These are phyloP conservation scores for Oryza australiensis DNA, from an alignment of 176 grass and related monocot genomes.

Conservation along the genomic window DNA sequence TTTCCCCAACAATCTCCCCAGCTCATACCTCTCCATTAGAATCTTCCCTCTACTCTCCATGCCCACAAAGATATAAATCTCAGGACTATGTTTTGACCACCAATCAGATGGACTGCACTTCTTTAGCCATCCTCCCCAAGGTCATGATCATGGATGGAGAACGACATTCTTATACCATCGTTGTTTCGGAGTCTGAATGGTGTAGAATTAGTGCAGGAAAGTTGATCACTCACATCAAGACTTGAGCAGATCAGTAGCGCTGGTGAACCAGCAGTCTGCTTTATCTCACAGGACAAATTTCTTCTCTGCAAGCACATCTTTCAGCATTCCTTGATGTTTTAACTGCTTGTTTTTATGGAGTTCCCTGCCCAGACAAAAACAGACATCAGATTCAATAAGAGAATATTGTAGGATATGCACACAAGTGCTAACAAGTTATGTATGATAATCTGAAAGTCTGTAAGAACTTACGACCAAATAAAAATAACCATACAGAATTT, in stretches of 20 bases:
- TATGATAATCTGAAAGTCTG: neutral
- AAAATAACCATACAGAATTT: neutral
- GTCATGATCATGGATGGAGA: conserved; percentile 43
- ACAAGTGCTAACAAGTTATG: neutral
- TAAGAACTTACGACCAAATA: neutral
- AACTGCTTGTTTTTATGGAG: neutral
- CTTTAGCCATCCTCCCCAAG: conserved; percentile 70
- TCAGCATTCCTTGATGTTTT: conserved; percentile 78
- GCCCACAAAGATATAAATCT: neutral
- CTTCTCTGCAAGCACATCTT: conserved; percentile 84
- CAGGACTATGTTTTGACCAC: neutral
- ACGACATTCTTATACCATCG: conserved; percentile 46
- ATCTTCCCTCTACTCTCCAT: conserved; percentile 48
- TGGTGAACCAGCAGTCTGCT: conserved; percentile 20
- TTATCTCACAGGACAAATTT: conserved; percentile 35
- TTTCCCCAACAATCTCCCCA: conserved; percentile 70
- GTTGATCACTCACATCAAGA: conserved; percentile 43
- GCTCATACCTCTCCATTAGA: conserved; percentile 59
- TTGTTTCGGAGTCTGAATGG: conserved; percentile 33
- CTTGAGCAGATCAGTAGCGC: conserved; percentile 20
- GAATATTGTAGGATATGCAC: neutral
- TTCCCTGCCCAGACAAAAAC: conserved; percentile 6
- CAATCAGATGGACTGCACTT: conserved; percentile 19
- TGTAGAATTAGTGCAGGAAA: conserved; percentile 11
- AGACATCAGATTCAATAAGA: neutral